These are phyloP conservation scores for Brasilioporus rufonigricans DNA, from an alignment of 768 basidiomycete species.

Conservation along the genomic window DNA sequence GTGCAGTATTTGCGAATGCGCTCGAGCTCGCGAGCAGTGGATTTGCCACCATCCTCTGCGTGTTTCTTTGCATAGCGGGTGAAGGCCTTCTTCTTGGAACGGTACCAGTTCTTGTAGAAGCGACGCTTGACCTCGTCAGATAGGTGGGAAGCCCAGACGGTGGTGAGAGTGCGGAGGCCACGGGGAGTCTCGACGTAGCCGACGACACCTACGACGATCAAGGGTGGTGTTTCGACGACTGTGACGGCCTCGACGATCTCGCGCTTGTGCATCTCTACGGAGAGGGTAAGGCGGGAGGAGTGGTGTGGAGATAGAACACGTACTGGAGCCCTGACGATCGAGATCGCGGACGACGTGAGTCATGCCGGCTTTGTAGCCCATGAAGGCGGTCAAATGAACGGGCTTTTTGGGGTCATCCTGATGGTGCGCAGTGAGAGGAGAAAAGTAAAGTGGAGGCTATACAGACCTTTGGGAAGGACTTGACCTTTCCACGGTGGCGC, in stretches of 20 bases:
- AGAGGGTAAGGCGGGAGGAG: neutral
- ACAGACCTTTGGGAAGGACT: constrained; percentile 96
- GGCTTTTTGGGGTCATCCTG: constrained; percentile 99
- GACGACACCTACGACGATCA: constrained; percentile 96
- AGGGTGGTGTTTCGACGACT: constrained; percentile 93
- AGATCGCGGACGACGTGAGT: constrained; percentile 99
- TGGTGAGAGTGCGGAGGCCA: constrained; percentile 97
- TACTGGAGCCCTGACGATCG: constrained; percentile 98
- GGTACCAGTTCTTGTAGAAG: constrained; percentile 99
- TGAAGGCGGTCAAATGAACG: constrained; percentile 94
- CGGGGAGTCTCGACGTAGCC: constrained; percentile 99
- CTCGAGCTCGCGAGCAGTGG: constrained; percentile 92
- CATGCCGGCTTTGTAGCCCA: constrained; percentile 99
- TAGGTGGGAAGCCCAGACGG: constrained; percentile 97
- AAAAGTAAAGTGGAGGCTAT: neutral
- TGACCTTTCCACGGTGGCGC: constrained; percentile 98
- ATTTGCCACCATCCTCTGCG: constrained; percentile 91
- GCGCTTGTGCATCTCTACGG: constrained; percentile 98
- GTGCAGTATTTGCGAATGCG: constrained; percentile 99
- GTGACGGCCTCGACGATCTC: constrained; percentile 99
- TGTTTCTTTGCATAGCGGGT: constrained; percentile 99
- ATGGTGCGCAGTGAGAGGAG: constrained; percentile 5
- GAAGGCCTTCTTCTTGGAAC: constrained; percentile 99
- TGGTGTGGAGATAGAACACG: constrained; percentile 34
- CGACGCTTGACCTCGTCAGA: constrained; percentile 97